phyloP scores from a whole-genome alignment of 805 yeast genomes.

The Nakazawaea holstii region DNA sequence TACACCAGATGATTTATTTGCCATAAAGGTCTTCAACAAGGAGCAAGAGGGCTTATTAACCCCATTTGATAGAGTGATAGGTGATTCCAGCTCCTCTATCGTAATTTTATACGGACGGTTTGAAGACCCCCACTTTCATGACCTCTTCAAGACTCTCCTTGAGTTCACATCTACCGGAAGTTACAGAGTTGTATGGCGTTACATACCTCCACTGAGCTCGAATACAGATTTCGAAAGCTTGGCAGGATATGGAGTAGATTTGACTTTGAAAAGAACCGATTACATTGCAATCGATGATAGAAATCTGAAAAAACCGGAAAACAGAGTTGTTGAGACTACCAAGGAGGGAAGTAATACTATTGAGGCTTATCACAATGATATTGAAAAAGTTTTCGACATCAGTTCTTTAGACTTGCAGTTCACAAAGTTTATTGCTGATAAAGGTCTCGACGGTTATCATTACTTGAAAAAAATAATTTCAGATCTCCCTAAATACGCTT shows the following conservation, averaged over 20 bases:
- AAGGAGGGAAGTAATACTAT: conserved; percentile 12
- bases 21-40: conserved; percentile 55
- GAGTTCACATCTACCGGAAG: conserved; percentile 60
- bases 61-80: conserved; percentile 64
- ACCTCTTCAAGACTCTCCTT: conserved; percentile 53
- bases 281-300: conserved; percentile 63
- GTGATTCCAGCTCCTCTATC: conserved; percentile 45
- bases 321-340: conserved; percentile 18
- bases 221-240: conserved; percentile 18
- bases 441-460: conserved; percentile 26
- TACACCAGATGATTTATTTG: conserved; percentile 69
- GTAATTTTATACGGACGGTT: conserved; percentile 67
- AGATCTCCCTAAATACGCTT: conserved; percentile 53
- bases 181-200: conserved; percentile 71
- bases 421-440: conserved; percentile 31
- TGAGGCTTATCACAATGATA: conserved; percentile 21
- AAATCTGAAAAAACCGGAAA: conserved; percentile 25
- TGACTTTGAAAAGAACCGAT: conserved; percentile 61
- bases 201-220: conserved; percentile 36
- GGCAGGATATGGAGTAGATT: conserved; percentile 63
- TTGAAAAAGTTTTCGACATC: conserved; percentile 27
- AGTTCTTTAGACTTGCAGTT: conserved; percentile 34
- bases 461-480: conserved; percentile 33
- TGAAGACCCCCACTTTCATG: conserved; percentile 39
- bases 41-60: conserved; percentile 17